These are phyloP conservation scores for Chlorella variabilis DNA, from an alignment of 163 green algal genomes.

Conservation along the genomic window DNA sequence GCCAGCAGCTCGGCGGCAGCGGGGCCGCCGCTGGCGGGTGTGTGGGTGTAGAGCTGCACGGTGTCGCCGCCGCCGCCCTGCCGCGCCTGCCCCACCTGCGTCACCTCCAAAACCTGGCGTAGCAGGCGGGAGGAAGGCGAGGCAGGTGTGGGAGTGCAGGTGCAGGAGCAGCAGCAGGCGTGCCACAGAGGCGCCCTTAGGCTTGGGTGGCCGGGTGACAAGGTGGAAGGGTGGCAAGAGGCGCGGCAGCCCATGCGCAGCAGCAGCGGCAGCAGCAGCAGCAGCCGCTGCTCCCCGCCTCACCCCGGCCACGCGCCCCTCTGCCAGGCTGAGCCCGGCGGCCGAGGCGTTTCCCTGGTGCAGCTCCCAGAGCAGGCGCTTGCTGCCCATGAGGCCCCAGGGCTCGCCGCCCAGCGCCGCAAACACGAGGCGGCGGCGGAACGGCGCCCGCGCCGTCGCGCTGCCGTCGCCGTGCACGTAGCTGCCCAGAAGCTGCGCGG, in stretches of 20 bases:
- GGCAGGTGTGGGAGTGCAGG: not conserved
- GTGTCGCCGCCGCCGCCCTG: not conserved
- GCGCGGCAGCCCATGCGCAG: no score
- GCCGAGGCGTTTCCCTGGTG: slow-evolving; percentile 23
- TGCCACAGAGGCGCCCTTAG: no score
- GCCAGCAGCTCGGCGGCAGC: not conserved
- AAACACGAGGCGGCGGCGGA: slow-evolving; percentile 64
- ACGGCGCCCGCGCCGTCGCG: slow-evolving; percentile 19
- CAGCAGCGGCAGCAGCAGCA: no score
- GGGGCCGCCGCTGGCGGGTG: not conserved
- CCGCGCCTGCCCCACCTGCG: slow-evolving; percentile 57
- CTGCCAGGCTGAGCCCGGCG: slow-evolving; percentile 48
- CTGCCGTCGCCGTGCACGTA: slow-evolving; percentile 2
- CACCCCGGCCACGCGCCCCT: not conserved
- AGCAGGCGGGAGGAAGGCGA: not conserved
- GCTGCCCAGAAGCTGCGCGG: slow-evolving; percentile 64
- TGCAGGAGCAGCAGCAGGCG: slow-evolving; percentile 2
- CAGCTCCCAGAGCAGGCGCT: slow-evolving; percentile 79
- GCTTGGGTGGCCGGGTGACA: no score
- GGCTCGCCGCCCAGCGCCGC: slow-evolving; percentile 74
- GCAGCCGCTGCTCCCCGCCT: not conserved
- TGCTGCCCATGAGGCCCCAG: slow-evolving; percentile 81
- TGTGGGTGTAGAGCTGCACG: not conserved
- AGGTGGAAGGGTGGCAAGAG: no score
- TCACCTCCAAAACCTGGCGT: slow-evolving; percentile 72